Evolutionary conservation across 2,329 filamentous ascomycete species (phyloP).

Genomic region (Trichoderma sp.): DNA sequence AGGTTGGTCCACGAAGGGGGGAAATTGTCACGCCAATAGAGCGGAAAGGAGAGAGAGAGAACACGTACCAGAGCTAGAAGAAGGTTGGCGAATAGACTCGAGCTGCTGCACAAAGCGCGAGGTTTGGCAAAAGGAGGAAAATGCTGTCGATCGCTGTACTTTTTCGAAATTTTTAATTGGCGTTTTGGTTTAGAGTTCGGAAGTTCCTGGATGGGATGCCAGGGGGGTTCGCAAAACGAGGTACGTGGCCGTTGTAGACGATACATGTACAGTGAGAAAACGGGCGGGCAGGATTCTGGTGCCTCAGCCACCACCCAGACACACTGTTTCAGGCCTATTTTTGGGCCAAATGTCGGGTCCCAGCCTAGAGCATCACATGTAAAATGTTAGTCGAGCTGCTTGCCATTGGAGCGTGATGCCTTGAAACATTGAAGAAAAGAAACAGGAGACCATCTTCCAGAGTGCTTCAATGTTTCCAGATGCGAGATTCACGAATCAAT

Average conservation of each 20-base stretch:
- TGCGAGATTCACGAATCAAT: no score
- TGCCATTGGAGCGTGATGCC: no score
- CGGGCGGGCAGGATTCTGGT: background rate
- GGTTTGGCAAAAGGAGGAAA: constrained; percentile 12
- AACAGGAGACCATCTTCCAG: no score
- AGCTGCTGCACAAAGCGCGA: background rate
- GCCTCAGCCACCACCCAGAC: constrained; percentile 16
- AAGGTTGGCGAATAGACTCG: background rate
- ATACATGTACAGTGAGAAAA: background rate
- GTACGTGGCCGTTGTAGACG: background rate
- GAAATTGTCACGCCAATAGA: background rate
- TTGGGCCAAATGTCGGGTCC: background rate
- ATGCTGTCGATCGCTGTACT: background rate
- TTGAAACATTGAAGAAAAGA: no score
- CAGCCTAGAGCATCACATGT: constrained; percentile 11
- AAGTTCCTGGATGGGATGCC: constrained; percentile 12
- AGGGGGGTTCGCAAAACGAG: background rate
- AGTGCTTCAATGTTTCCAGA: no score
- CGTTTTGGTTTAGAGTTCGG: constrained; percentile 12
- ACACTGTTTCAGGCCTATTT: background rate
- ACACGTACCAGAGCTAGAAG: constrained; percentile 5
- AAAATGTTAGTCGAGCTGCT: no score
- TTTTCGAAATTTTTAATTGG: background rate
- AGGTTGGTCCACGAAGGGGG: no score
- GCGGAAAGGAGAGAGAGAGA: no score